Evolutionary conservation across 768 basidiomycete genomes (phyloP).

Genomic region (Clathrus columnatus): DNA sequence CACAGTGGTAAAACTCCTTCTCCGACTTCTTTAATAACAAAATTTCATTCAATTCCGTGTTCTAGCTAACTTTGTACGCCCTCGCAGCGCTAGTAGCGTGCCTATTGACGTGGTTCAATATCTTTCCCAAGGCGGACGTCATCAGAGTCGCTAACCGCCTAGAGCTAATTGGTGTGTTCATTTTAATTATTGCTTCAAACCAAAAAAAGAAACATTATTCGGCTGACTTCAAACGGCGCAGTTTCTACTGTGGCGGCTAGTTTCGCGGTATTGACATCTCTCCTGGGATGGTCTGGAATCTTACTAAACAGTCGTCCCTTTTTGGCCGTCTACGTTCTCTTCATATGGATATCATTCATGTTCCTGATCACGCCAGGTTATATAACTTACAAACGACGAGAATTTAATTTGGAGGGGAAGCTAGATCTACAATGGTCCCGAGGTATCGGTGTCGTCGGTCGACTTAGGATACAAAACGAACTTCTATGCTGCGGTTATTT

Average conservation of each 20-base stretch:
- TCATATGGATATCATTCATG: constrained; percentile 67
- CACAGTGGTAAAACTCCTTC: constrained; percentile 34
- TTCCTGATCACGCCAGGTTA: constrained; percentile 71
- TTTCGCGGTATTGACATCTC: constrained; percentile 51
- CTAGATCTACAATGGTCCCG: constrained; percentile 71
- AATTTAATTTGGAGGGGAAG: constrained; percentile 78
- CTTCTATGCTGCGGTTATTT: constrained; percentile 75
- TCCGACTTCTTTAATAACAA: constrained; percentile 1
- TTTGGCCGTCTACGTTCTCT: constrained; percentile 62
- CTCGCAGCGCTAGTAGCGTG: constrained; percentile 55
- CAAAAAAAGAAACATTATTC: background rate
- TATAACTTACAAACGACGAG: constrained; percentile 61
- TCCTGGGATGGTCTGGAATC: constrained; percentile 73
- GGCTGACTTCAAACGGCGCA: constrained; percentile 12
- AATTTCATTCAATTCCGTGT: background rate
- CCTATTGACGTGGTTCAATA: constrained; percentile 71
- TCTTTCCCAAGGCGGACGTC: constrained; percentile 60
- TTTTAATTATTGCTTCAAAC: background rate
- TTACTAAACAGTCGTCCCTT: constrained; percentile 78
- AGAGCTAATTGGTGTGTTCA: constrained; percentile 44
- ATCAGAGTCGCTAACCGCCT: constrained; percentile 59
- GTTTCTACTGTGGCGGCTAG: constrained; percentile 62
- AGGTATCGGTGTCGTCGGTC: constrained; percentile 45
- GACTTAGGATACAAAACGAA: constrained; percentile 64
- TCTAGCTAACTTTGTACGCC: constrained; percentile 51